Conservation (phyloP, 345 rosid species). For the Lumnitzera littorea region DNA sequence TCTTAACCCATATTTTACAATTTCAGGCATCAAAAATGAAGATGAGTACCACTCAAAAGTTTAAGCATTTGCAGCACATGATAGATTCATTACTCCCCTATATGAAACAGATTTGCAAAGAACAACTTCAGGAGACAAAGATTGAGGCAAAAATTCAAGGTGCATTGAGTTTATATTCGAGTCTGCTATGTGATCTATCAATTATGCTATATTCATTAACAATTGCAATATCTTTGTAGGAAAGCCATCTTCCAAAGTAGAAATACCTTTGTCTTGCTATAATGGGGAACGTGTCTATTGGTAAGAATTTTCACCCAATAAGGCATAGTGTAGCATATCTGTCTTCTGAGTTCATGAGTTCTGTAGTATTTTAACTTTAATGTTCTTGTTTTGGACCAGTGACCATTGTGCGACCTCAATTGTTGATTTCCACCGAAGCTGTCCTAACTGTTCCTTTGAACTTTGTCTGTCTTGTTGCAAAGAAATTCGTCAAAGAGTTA, state of each 20-base stretch:
- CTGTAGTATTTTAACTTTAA: background rate
- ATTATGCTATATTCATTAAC: background rate
- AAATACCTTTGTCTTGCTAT: constrained; percentile 35
- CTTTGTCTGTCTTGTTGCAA: constrained; percentile 75
- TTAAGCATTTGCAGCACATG: constrained; percentile 45
- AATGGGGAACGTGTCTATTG: constrained; percentile 76
- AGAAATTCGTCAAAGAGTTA: constrained; percentile 55
- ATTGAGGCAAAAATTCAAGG: constrained; percentile 58
- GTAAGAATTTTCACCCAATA: constrained; percentile 24
- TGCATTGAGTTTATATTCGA: constrained; percentile 10
- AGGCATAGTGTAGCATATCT: constrained; percentile 1
- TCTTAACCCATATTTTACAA: constrained; percentile 1
- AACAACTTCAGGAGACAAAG: constrained; percentile 46
- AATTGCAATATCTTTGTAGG: constrained; percentile 18
- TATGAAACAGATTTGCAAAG: constrained; percentile 38
- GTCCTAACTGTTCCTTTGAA: constrained; percentile 64
- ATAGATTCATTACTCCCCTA: constrained; percentile 48
- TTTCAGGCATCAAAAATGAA: constrained; percentile 52
- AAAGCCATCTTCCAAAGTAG: constrained; percentile 17
- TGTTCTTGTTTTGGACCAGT: constrained; percentile 30
- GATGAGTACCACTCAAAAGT: constrained; percentile 33
- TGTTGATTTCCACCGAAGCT: constrained; percentile 74
- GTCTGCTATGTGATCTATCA: constrained; percentile 1
- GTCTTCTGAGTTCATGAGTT: background rate
- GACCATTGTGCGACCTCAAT: constrained; percentile 87